Conservation (phyloP, 257 asterid genomes). For the Coffea eugenioides region DNA sequence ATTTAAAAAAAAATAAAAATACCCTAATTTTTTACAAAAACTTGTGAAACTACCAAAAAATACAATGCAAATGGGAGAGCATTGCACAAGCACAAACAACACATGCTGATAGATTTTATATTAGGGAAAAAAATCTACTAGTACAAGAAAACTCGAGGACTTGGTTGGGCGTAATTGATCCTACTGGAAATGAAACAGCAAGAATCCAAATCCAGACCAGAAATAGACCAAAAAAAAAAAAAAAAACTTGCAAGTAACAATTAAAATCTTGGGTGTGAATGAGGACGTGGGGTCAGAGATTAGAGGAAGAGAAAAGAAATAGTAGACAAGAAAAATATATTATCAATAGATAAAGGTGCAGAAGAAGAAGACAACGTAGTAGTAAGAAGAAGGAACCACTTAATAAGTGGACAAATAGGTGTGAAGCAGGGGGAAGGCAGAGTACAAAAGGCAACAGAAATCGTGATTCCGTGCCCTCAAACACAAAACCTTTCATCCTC, state of each 20-base stretch:
- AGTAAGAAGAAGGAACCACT: background rate
- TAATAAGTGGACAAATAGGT: slow-evolving; percentile 31
- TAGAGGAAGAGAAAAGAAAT: background rate
- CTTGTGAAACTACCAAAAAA: too few species aligned
- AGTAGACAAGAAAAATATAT: background rate
- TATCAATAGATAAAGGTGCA: too few species aligned
- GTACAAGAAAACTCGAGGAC: background rate
- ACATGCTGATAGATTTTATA: too few species aligned
- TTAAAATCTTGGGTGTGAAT: background rate
- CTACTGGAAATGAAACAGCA: background rate
- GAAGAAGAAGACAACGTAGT: slow-evolving; percentile 6
- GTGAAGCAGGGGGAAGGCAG: slow-evolving; percentile 4
- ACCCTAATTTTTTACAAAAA: too few species aligned
- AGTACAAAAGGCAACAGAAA: background rate
- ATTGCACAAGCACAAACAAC: too few species aligned
- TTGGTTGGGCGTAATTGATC: background rate
- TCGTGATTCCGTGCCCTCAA: slow-evolving; percentile 25
- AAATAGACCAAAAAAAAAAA: background rate
- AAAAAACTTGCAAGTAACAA: too few species aligned
- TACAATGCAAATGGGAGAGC: too few species aligned
- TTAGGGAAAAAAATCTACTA: too few species aligned
- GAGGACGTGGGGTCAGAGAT: background rate
- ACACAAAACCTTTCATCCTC: slow-evolving; percentile 13
- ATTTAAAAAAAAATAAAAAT: too few species aligned
- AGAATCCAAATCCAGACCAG: slow-evolving; percentile 6